These are phyloP conservation scores for Globisporangium irregulare DNA, from an alignment of 352 stramenopile species.

Conservation along the genomic window DNA sequence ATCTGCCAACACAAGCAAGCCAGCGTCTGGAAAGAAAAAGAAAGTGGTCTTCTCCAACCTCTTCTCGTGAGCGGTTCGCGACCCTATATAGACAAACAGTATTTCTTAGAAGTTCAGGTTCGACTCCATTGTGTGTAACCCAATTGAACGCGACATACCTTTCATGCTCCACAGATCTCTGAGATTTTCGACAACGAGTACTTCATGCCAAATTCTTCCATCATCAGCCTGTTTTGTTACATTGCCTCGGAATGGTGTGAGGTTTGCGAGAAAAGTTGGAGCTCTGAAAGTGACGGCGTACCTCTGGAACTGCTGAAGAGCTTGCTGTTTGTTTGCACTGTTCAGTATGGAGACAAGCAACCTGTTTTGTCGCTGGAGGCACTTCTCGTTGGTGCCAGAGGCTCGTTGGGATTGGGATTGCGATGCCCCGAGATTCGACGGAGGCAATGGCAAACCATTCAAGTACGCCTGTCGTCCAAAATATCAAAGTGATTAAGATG, in stretches of 20 bases:
- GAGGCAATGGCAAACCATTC: neutral
- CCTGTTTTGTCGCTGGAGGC: neutral
- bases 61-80: conserved; percentile 39
- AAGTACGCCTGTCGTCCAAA: neutral
- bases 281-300: neutral
- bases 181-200: neutral
- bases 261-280: neutral
- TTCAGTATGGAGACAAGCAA: neutral
- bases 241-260: neutral
- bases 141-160: neutral
- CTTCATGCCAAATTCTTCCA: neutral
- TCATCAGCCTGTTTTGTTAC: neutral
- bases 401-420: neutral
- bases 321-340: neutral
- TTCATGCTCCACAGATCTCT: neutral
- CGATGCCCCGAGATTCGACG: neutral
- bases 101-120: conserved; percentile 1
- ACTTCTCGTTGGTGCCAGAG: neutral
- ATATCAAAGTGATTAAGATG: neutral
- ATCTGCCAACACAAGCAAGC: conserved; percentile 21
- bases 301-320: neutral
- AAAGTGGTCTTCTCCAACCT: conserved; percentile 81
- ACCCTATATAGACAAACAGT: conserved; percentile 6
- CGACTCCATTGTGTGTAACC: neutral
- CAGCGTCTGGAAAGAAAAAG: conserved; percentile 55